Conservation (phyloP, 2,329 filamentous ascomycete genomes). For the Colletotrichum sp. region DNA sequence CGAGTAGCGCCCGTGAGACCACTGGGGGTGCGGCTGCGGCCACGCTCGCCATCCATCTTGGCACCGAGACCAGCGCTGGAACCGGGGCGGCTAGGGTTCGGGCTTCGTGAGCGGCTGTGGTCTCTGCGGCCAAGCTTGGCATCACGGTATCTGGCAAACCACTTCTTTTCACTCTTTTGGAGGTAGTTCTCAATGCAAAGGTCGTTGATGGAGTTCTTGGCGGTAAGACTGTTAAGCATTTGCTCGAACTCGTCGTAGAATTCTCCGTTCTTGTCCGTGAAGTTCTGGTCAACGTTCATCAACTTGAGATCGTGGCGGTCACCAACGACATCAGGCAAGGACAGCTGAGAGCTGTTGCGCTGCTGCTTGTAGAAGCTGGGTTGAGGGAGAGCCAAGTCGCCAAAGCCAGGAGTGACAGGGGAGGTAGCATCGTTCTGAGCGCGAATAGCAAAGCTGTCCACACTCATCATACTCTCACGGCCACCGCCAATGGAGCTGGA, state of each 20-base stretch:
- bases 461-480: conserved; percentile 21
- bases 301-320: conserved; percentile 66
- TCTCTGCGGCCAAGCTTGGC: conserved; percentile 57
- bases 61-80: conserved; percentile 23
- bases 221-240: conserved; percentile 57
- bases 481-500: conserved; percentile 13
- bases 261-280: conserved; percentile 67
- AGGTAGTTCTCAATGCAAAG: conserved; percentile 71
- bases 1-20: conserved; percentile 30
- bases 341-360: conserved; percentile 52
- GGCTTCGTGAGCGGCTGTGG: conserved; percentile 40
- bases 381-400: conserved; percentile 10
- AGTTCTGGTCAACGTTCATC: conserved; percentile 71
- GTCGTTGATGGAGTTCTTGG: conserved; percentile 60
- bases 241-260: conserved; percentile 65
- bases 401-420: conserved; percentile 7
- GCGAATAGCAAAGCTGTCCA: conserved; percentile 31
- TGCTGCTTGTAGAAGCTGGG: conserved; percentile 28
- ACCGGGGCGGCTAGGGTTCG: conserved; percentile 21
- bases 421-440: conserved; percentile 12
- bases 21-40: conserved; percentile 28
- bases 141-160: conserved; percentile 64
- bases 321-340: conserved; percentile 61
- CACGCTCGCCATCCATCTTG: conserved; percentile 23
- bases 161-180: conserved; percentile 69